These are phyloP conservation scores for Bryopsis sp. DNA, from an alignment of 139 green algal species.

Conservation along the genomic window DNA sequence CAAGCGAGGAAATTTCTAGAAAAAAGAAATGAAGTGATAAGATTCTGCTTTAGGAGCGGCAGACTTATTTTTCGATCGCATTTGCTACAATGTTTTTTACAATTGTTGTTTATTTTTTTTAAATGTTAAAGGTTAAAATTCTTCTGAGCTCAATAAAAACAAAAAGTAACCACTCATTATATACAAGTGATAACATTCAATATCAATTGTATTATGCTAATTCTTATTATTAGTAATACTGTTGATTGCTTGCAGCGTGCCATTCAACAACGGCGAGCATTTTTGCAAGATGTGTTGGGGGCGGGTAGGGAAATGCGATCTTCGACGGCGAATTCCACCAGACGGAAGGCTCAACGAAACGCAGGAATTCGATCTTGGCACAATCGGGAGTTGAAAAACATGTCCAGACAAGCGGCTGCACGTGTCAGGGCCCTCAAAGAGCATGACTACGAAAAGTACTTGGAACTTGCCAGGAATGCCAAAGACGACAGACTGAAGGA, in stretches of 20 bases:
- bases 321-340: neutral
- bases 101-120: neutral
- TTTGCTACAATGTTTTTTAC: neutral
- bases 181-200: neutral
- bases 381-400: conserved; percentile 12
- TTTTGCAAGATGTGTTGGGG: conserved; percentile 7
- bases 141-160: neutral
- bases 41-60: no score
- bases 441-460: conserved; percentile 18
- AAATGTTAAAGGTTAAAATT: neutral
- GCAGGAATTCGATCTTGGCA: conserved; percentile 2
- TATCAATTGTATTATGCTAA: neutral
- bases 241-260: neutral
- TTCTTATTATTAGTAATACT: neutral
- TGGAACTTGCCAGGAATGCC: conserved; percentile 11
- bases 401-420: conserved; percentile 10
- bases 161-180: neutral
- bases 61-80: no score
- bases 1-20: no score
- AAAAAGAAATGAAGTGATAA: no score
- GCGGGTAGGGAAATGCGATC: neutral
- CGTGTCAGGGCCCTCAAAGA: conserved; percentile 17
- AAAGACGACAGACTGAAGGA: conserved; percentile 14
- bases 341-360: neutral
- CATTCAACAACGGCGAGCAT: neutral